These are phyloP conservation scores for Baorangia bicolor DNA, from an alignment of 768 basidiomycete genomes.

Conservation along the genomic window DNA sequence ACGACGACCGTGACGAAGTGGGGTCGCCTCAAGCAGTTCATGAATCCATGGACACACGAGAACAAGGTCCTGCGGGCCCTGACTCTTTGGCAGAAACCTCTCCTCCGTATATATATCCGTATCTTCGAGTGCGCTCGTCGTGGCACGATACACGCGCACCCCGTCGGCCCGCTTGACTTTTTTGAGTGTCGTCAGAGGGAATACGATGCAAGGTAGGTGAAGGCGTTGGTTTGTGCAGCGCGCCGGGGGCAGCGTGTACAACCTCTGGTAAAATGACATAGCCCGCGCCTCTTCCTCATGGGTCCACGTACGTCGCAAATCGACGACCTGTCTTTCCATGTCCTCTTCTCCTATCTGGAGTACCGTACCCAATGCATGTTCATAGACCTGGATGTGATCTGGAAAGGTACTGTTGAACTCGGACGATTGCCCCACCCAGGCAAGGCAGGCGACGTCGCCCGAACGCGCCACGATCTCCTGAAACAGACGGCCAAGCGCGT, in stretches of 20 bases:
- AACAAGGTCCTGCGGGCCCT: neutral
- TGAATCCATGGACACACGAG: conserved; percentile 22
- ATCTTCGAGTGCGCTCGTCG: conserved; percentile 9
- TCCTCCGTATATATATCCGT: conserved; percentile 5
- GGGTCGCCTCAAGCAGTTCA: conserved; percentile 1
- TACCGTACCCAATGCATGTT: neutral
- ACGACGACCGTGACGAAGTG: neutral
- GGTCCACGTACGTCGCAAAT: conserved; percentile 1
- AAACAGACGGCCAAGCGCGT: conserved; percentile 22
- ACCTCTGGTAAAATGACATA: conserved; percentile 2
- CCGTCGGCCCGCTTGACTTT: neutral
- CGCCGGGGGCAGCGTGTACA: neutral
- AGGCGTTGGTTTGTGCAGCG: conserved; percentile 6
- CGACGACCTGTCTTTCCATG: neutral
- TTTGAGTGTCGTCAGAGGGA: conserved; percentile 9
- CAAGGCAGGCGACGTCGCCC: conserved; percentile 19
- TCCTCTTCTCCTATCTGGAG: conserved; percentile 3
- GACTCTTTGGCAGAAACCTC: neutral
- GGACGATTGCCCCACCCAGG: conserved; percentile 21
- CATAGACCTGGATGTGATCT: conserved; percentile 14
- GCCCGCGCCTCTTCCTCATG: conserved; percentile 1
- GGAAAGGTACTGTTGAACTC: conserved; percentile 24
- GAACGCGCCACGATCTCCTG: conserved; percentile 18
- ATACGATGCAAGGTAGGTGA: conserved; percentile 19
- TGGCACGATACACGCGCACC: conserved; percentile 4